Percentiles rank a stretch among this genome's conserved stretches.
Conservation (phyloP, 306 rosid species). For the Ochetophila trinervis region DNA sequence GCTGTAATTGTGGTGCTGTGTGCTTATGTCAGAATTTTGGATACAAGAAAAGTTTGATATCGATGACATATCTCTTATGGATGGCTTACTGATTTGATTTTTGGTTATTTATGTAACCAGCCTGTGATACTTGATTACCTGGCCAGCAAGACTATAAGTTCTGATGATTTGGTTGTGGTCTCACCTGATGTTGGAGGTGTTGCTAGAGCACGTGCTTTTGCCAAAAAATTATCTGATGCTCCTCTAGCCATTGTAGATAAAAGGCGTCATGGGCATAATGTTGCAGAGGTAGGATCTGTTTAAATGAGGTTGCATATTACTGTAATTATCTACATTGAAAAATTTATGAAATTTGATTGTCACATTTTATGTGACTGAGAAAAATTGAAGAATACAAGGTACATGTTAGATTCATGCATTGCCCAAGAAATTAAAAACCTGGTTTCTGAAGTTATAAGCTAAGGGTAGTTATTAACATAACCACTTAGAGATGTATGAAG, state of each 20-base stretch:
- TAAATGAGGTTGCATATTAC: not conserved
- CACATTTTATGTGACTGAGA: not conserved
- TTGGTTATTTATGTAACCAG: conserved; percentile 45
- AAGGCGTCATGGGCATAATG: conserved; percentile 91
- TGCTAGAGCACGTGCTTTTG: conserved; percentile 97
- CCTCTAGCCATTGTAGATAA: conserved; percentile 98
- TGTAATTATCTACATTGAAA: not conserved
- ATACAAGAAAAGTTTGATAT: not conserved
- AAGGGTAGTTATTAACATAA: not conserved
- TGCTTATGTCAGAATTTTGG: conserved; percentile 9
- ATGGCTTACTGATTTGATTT: conserved; percentile 22
- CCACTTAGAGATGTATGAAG: not conserved
- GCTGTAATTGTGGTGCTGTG: not conserved
- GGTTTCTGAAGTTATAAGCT: not conserved
- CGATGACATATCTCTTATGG: conserved; percentile 8
- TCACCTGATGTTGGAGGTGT: conserved; percentile 99
- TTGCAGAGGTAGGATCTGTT: conserved; percentile 65
- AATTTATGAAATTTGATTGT: too few species aligned
- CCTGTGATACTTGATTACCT: conserved; percentile 99
- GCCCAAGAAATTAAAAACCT: not conserved
- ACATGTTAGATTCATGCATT: not conserved
- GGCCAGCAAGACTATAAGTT: conserved; percentile 91
- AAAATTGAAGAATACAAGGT: not conserved
- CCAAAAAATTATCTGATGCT: conserved; percentile 94
- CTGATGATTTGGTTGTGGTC: conserved; percentile 94